Base-by-base conservation (phyloP, 495 filamentous ascomycete genomes). In the Daldinia childiae region DNA sequence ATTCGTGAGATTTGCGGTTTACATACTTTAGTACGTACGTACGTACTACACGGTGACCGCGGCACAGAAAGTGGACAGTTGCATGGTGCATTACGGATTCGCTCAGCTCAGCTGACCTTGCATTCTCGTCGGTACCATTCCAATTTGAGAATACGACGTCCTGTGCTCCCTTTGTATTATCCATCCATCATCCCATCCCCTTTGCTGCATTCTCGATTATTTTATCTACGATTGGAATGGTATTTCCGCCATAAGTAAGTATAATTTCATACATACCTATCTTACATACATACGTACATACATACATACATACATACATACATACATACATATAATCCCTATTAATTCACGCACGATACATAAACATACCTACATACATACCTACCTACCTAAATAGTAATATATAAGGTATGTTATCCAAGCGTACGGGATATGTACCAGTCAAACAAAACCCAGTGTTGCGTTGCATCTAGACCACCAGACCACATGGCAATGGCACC, bases 91-190 rank as follows among this genome's bases (percentile, higher is more conserved):
- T 68, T 19, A 21, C 14, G 14, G 63, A 27, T 62, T 50, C 61
- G 48, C 62, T 73, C 61, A 73, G 71, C 66, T 73, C 71, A 73
- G 71, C 71, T 73, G 71, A 69, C 66, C 51, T 27, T 61, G 36
- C 71, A 66, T 73, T 73, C 62, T 73, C 70, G 65, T 73, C 70
- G 58, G 58, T 67, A 61, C 36, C 38, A 19, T 69, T 59, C 62
- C 66, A 66, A 69, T 66, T 63, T 73, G 71, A 68, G 56, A 66
- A 73, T 73, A 73, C 71, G 66, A 69, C 34, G 34, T 41, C 27
- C 52, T 66, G 58, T 73, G 30, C 58, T 55, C 58, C 45, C 17
- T 61, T 43, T 50, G 64, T 54, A 55, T 68, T 39, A 29, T 39
- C 36, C 39, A 17, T 32, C 29, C 29, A 32, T 32, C 29, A 4